Evolutionary conservation across 306 rosid species (phyloP), one percentile per base, ranked within the genome.

Genomic region (Begonia fuchsioides): DNA sequence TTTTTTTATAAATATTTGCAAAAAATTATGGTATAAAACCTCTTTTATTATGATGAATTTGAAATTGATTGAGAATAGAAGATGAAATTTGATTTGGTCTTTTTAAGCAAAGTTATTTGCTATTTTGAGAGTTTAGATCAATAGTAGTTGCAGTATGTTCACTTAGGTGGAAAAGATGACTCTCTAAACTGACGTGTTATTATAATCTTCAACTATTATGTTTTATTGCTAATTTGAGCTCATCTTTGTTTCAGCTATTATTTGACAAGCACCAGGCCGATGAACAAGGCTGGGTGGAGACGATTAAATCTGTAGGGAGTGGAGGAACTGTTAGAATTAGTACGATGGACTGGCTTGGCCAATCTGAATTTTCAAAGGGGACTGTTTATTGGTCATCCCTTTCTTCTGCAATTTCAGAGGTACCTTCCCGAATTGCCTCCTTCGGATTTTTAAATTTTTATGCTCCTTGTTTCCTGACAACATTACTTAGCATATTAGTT

Each of bases 271-370:
- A 74, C 66, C 87, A 81, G 63, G 54, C 90, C 47, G 97, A 90
- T 63, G 93, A 84, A 61, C 97, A 90, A 61, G 97, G 70, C 52
- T 90, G 95, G 97, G 50, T 77, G 26, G 95, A 81, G 20, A 79
- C 97, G 45, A 79, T 90, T 15, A 76, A 71, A 63, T 90, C 93
- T 38, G 97, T 84, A 49, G 67, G 74, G 49, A 55, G 1, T 19
- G 55, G 63, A 47, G 77, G 41, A 51, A 79, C 76, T 13, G 72
- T 90, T 41, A 74, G 84, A 60, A 81, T 90, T 62, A 84, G 69
- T 53, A 84, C 95, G 62, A 90, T 90, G 97, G 93, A 78, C 73
- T 90, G 97, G 95, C 73, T 90, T 43, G 97, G 97, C 62, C 97
- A 84, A 53, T 81, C 95, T 56, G 66, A 90, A 59, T 90, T 32